Conservation (phyloP, 352 stramenopile species). For the Pythium biforme region DNA sequence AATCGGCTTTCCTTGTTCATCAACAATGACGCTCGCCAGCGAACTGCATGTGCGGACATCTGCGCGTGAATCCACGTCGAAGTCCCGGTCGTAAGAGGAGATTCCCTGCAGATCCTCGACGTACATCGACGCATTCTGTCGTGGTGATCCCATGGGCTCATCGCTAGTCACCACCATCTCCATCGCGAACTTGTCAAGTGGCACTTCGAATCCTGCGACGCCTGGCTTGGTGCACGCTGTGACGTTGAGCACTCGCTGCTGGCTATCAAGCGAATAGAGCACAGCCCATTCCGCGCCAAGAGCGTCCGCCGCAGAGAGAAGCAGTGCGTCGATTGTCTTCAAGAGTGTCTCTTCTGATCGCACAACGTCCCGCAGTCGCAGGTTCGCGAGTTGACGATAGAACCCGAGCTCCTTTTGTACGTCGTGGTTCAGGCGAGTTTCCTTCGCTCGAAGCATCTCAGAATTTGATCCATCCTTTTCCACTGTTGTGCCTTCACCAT, state of each 20-base stretch:
- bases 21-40: slow-evolving; percentile 38
- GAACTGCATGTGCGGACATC: slow-evolving; percentile 29
- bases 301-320: slow-evolving; percentile 37
- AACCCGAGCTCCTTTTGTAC: slow-evolving; percentile 42
- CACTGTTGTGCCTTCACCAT: neutral
- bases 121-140: slow-evolving; percentile 36
- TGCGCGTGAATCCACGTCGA: slow-evolving; percentile 45
- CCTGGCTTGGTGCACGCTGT: slow-evolving; percentile 45
- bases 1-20: slow-evolving; percentile 46
- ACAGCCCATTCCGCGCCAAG: slow-evolving; percentile 49
- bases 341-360: slow-evolving; percentile 42
- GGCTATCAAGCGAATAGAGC: slow-evolving; percentile 53
- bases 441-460: neutral
- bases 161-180: slow-evolving; percentile 40
- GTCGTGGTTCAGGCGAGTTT: neutral
- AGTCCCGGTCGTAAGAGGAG: slow-evolving; percentile 35
- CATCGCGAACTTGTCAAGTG: slow-evolving; percentile 49
- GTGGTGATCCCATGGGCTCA: slow-evolving; percentile 12
- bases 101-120: slow-evolving; percentile 44
- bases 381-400: slow-evolving; percentile 48
- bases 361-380: slow-evolving; percentile 50
- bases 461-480: neutral
- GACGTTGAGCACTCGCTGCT: slow-evolving; percentile 39
- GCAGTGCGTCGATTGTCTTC: slow-evolving; percentile 41
- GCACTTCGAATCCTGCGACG: slow-evolving; percentile 47